Evolutionary conservation across 257 asterid genomes (phyloP).

Genomic region (Rauvolfia tetraphylla): DNA sequence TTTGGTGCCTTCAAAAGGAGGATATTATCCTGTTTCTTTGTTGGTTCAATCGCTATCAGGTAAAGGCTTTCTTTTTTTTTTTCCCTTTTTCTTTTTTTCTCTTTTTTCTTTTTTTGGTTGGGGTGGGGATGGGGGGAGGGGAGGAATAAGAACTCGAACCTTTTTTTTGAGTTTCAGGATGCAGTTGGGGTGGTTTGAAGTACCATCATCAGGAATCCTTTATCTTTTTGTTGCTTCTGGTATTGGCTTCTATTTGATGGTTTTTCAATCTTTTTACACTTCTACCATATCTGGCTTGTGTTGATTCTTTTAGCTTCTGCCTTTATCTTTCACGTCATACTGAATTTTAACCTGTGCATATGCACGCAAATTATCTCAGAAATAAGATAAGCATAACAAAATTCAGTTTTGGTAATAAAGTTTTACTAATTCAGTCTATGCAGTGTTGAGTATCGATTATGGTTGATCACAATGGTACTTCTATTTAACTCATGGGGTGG

Average conservation of each 20-base stretch:
- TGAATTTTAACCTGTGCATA: neutral
- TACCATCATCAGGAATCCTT: neutral
- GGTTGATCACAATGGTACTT: neutral
- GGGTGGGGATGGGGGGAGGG: neutral
- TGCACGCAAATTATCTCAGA: neutral
- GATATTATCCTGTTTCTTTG: neutral
- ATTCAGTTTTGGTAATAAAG: neutral
- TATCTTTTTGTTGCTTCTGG: constrained; percentile 1
- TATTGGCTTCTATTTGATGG: neutral
- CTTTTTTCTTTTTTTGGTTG: neutral
- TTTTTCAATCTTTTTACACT: constrained; percentile 2
- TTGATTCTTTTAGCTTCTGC: neutral
- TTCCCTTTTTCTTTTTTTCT: neutral
- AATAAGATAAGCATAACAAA: neutral
- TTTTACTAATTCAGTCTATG: neutral
- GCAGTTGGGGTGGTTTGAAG: neutral
- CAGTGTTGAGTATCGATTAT: neutral
- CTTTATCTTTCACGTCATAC: neutral
- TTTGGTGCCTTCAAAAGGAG: neutral
- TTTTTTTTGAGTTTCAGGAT: neutral
- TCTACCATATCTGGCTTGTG: constrained; percentile 1
- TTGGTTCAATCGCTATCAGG: constrained; percentile 4
- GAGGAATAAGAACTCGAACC: too few relatives aligned
- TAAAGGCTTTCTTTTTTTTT: neutral
- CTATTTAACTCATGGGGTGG: neutral